A percentile compares a stretch with the other conserved stretches of the same genome.
phyloP scores from a whole-genome alignment of 768 basidiomycete genomes.

The Leccinellum rugosiceps region DNA sequence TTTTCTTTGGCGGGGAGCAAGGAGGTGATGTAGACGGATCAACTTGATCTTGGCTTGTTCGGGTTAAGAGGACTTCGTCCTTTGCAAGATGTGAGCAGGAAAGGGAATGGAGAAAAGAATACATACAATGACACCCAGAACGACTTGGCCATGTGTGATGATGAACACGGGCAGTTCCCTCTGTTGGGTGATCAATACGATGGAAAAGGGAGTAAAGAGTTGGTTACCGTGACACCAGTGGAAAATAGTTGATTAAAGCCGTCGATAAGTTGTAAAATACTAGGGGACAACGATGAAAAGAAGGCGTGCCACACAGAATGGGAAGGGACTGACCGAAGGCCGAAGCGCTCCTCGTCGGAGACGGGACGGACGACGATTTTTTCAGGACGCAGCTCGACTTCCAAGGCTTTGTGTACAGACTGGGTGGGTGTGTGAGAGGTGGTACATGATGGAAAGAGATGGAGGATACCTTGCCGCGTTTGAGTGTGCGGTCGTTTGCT shows the following conservation, averaged over 20 bases:
- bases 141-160: conserved; percentile 57
- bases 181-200: conserved; percentile 31
- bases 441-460: background rate
- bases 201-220: background rate
- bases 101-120: background rate
- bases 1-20: conserved; percentile 28
- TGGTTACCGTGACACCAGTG: conserved; percentile 49
- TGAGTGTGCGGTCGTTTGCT: conserved; percentile 51
- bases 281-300: conserved; percentile 27
- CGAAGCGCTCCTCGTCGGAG: conserved; percentile 75
- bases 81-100: conserved; percentile 23
- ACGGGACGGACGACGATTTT: conserved; percentile 49
- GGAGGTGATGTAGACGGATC: conserved; percentile 15
- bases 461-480: conserved; percentile 52
- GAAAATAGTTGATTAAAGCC: conserved; percentile 52
- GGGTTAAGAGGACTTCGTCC: conserved; percentile 48
- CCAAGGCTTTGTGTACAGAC: conserved; percentile 75
- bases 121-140: conserved; percentile 74
- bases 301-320: background rate
- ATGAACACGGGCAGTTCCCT: conserved; percentile 87
- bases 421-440: conserved; percentile 21
- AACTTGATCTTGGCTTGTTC: background rate
- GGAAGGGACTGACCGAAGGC: conserved; percentile 49
- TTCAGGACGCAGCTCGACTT: conserved; percentile 64
- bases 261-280: conserved; percentile 71